A percentile compares a stretch with the other conserved stretches of the same genome.
phyloP scores from a whole-genome alignment of 140 eudicot species.

The Bidens hawaiensis region DNA sequence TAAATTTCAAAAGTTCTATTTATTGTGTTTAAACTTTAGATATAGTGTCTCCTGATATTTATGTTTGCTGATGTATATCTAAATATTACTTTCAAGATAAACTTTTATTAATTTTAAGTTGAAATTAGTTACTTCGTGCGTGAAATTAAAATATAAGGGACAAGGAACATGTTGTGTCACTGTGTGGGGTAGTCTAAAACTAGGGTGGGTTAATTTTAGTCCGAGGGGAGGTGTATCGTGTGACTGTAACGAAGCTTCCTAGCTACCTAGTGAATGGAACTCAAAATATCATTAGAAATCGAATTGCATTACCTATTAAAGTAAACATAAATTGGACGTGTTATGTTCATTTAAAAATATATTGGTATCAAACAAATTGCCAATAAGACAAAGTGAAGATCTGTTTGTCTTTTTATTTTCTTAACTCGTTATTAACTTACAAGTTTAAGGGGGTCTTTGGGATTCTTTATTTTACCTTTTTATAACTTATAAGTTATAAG shows the following conservation, averaged over 20 bases:
- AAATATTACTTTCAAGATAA: too few species aligned
- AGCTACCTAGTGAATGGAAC: neutral
- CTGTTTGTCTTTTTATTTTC: neutral
- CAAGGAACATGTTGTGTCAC: neutral
- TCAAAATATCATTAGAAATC: neutral
- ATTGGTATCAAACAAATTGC: neutral
- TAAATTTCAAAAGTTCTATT: too few species aligned
- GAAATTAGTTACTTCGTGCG: neutral
- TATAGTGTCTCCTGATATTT: too few species aligned
- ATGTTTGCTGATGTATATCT: neutral
- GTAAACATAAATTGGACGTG: neutral
- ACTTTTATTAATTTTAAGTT: too few species aligned
- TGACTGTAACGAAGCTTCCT: conserved; percentile 1
- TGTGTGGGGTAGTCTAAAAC: conserved; percentile 14
- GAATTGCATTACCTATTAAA: neutral
- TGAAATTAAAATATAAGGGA: neutral
- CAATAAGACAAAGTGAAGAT: neutral
- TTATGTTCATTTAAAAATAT: neutral
- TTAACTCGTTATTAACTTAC: neutral
- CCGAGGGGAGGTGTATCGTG: conserved; percentile 12
- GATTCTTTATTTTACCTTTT: too few species aligned
- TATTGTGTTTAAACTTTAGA: too few species aligned
- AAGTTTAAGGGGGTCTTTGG: too few species aligned
- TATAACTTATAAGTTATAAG: neutral
- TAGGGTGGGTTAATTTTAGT: conserved; percentile 5